A percentile compares a stretch with the other conserved stretches of the same genome.
Evolutionary conservation across 176 grass and related monocot species (phyloP).

Genomic region (Chrysopogon serrulatus): DNA sequence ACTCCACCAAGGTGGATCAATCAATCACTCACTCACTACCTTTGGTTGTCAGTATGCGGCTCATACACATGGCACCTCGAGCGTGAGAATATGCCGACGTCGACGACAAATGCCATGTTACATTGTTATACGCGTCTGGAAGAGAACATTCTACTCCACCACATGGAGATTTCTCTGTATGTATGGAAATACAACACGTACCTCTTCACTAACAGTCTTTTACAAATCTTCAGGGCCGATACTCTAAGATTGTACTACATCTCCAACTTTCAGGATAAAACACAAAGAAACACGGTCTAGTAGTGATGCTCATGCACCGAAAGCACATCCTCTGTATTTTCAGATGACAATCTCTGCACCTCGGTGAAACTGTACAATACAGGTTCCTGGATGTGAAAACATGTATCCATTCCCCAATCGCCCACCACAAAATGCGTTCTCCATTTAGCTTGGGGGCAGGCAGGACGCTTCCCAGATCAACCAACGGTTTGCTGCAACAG

Average conservation of each 20-base stretch:
- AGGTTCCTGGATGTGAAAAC: not conserved
- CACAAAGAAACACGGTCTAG: not conserved
- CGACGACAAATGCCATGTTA: not conserved
- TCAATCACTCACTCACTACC: not conserved
- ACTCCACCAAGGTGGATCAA: not conserved
- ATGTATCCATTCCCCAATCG: not conserved
- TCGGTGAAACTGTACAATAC: not conserved
- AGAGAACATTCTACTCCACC: not conserved
- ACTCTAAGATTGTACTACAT: conserved; percentile 6
- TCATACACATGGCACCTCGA: not conserved
- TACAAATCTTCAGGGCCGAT: not conserved
- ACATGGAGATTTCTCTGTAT: not conserved
- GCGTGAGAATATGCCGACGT: not conserved
- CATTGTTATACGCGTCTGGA: not conserved
- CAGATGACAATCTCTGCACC: not conserved
- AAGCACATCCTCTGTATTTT: not conserved
- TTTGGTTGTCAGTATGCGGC: not conserved
- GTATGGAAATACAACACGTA: not conserved
- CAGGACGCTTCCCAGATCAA: not conserved
- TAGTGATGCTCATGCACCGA: not conserved
- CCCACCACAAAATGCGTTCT: not conserved
- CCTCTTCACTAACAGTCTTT: not conserved
- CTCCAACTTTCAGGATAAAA: not conserved
- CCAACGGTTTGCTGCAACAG: not conserved
- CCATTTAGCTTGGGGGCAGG: not conserved